Base-by-base conservation (phyloP, 129 eudicot genomes). In the Lactuca saligna region DNA sequence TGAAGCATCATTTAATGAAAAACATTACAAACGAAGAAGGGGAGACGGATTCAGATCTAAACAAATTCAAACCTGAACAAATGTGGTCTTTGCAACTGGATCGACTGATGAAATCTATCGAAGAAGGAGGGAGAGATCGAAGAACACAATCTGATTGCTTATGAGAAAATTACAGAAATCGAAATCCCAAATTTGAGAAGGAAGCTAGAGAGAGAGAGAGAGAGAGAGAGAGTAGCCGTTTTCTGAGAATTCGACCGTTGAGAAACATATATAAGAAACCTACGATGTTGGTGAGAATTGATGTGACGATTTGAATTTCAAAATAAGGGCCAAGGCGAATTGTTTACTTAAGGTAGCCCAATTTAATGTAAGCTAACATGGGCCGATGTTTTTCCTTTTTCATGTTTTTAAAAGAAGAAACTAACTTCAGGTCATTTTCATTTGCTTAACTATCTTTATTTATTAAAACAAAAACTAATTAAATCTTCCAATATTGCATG, bases 201-300 rank as follows among this genome's bases (percentile, higher is more conserved):
- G 5, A 17, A 35, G 33, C 17, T 11, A 34, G 6, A 17, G 75
- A 70, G 73, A 68, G 55, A 39, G 29, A 35, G 51, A 38, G 58
- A 32, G 49, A 44, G 59, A 37, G 61, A 33, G 44, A 29, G 25
- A 74, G 79, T 74, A 74, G 65, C 72, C 66, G 72, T 55, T 65
- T 61, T 59, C 46, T 31, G 54, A 31, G 41, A 57, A 66, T 66
- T 37, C 66, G 79, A 75, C 79, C 79, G 73, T 75, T 75, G 57
- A 20, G 53, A 46, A 41, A 57, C 6, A 4, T 4, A 49, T 60
- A 61, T 50, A 57, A 32, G 59, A 57, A 56, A 60, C 58, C 58
- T 58, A 61, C 14, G 7, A 49, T 50, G 33, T 34, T 35, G 17
- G 46, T 35, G 49, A 34, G 65, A 38, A 38, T 15, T 61, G 65